phyloP scores from a whole-genome alignment of 2,329 filamentous ascomycete genomes.

The Cladosporium phlei region DNA sequence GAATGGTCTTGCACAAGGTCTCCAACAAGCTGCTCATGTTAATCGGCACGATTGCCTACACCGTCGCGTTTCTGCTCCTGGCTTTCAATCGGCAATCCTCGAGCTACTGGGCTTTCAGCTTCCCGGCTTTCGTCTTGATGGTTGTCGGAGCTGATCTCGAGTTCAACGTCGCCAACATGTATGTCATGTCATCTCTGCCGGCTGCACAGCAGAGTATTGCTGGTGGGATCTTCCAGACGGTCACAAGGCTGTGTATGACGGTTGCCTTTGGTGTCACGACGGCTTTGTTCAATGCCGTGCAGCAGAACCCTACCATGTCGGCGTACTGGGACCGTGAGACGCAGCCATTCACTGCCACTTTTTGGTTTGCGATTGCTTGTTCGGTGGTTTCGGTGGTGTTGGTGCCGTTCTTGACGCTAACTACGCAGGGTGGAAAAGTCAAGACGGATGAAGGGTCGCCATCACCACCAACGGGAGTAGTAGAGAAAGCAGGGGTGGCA shows the following conservation, averaged over 20 bases:
- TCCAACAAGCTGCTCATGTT: constrained; percentile 61
- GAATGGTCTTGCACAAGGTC: constrained; percentile 57
- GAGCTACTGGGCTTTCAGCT: constrained; percentile 62
- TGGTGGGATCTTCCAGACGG: constrained; percentile 64
- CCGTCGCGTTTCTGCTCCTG: constrained; percentile 49
- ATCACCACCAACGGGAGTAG: not conserved
- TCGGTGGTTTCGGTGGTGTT: constrained; percentile 43
- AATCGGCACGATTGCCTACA: constrained; percentile 44
- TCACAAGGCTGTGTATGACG: constrained; percentile 56
- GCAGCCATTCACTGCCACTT: constrained; percentile 49
- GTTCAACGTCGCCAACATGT: constrained; percentile 70
- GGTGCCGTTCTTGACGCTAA: constrained; percentile 50
- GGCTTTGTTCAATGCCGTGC: constrained; percentile 51
- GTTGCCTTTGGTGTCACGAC: constrained; percentile 59
- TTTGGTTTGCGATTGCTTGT: constrained; percentile 47
- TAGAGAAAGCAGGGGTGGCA: constrained; percentile 42
- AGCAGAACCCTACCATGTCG: constrained; percentile 28
- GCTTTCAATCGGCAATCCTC: constrained; percentile 52
- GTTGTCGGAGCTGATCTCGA: constrained; percentile 65
- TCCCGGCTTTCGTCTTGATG: constrained; percentile 56
- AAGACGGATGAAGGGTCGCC: constrained; percentile 3
- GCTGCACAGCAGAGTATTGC: constrained; percentile 60
- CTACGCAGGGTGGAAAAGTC: constrained; percentile 46
- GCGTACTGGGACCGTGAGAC: constrained; percentile 42
- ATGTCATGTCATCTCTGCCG: constrained; percentile 62